Conservation (phyloP, 2,329 filamentous ascomycete species). For the Neurospora sp. region DNA sequence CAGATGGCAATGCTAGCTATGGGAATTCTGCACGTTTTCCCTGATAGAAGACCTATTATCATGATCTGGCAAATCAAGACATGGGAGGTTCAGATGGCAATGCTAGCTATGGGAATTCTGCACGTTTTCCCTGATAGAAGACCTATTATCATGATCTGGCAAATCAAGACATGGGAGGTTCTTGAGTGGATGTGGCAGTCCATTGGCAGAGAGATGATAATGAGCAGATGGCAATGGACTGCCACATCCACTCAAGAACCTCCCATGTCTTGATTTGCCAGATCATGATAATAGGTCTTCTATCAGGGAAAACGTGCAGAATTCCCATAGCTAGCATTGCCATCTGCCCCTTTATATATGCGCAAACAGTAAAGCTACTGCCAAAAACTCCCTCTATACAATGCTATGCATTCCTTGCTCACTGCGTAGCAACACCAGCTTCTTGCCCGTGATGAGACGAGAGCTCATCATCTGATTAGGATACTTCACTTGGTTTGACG, state of each 20-base stretch:
- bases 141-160: not conserved
- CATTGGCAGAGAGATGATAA: not conserved
- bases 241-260: not conserved
- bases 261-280: not conserved
- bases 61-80: not conserved
- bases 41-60: not conserved
- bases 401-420: not conserved
- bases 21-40: not conserved
- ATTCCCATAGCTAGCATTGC: not conserved
- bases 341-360: not conserved
- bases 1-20: not conserved
- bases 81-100: not conserved
- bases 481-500: not conserved
- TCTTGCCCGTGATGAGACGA: not conserved
- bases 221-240: not conserved
- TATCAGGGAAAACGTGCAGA: not conserved
- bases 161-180: not conserved
- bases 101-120: not conserved
- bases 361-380: not conserved
- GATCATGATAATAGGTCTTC: not conserved
- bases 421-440: not conserved
- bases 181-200: not conserved
- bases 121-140: not conserved
- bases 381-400: not conserved
- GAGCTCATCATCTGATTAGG: not conserved